Conservation (phyloP, 176 grass and related monocot genomes). For the Guadua angustifolia region DNA sequence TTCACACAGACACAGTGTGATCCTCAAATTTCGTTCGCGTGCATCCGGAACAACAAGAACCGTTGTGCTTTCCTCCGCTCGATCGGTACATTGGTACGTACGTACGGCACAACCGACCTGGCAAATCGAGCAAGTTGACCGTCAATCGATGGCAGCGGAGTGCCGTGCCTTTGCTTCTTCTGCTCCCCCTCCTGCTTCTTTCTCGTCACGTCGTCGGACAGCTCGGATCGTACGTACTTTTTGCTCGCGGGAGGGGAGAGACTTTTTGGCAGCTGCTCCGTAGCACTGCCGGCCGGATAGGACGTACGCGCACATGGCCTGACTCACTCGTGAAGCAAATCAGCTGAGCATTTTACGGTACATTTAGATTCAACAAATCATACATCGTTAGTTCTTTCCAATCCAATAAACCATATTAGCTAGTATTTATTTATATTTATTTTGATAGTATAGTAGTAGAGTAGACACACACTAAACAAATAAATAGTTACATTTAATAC, state of each 20-base stretch:
- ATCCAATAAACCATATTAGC: no score
- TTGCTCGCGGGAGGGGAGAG: not conserved
- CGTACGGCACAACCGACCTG: slow-evolving; percentile 32
- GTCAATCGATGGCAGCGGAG: slow-evolving; percentile 31
- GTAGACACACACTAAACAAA: no score
- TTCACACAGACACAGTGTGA: not conserved
- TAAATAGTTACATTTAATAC: no score
- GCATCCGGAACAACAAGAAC: slow-evolving; percentile 3
- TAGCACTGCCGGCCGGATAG: slow-evolving; percentile 19
- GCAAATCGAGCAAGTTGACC: slow-evolving; percentile 39
- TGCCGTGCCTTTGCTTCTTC: slow-evolving; percentile 14
- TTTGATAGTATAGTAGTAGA: no score
- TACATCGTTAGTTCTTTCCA: no score
- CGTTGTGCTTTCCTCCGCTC: not conserved
- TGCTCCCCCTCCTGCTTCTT: not conserved
- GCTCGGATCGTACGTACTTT: not conserved
- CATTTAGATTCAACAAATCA: no score
- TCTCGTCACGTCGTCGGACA: slow-evolving; percentile 32
- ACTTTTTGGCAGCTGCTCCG: not conserved
- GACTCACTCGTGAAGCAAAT: not conserved
- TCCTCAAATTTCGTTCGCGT: slow-evolving; percentile 41
- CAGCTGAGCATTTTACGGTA: not conserved
- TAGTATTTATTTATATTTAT: no score
- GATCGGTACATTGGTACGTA: not conserved
- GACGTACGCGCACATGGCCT: not conserved